Base-by-base conservation (phyloP, 2,329 filamentous ascomycete species). In the Cladorrhinum sp. region DNA sequence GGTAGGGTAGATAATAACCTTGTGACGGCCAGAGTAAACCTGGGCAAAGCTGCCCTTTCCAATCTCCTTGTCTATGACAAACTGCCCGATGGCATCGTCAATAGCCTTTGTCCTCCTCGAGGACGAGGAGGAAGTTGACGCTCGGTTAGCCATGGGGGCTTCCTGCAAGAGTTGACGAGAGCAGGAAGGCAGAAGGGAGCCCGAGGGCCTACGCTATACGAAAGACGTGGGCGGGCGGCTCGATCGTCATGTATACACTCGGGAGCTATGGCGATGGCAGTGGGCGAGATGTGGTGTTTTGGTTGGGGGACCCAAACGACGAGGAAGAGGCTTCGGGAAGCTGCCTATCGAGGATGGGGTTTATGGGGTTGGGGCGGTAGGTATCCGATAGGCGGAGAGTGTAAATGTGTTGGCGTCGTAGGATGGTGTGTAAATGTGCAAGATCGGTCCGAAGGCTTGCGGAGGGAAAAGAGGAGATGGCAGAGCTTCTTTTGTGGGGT, bases 11-110 rank as follows among this genome's bases (percentile, higher is more conserved):
- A 21, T 49, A 63, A 87, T 77, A 79, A 96, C 92, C 78, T 89
- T 89, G 77, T 96, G 91, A 69, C 87, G 86, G 66, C 91, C 92
- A 73, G 90, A 86, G 75, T 95, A 98, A 67, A 99, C 95, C 68
- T 92, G 92, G 67, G 95, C 95, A 80, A 98, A 99, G 79, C 95
- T 98, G 65, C 95, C 95, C 78, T 95, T 95, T 65, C 95, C 95
- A 73, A 98, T 97, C 78, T 97, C 91, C 68, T 90, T 87, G 69
- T 92, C 86, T 71, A 94, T 87, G 70, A 85, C 84, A 76, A 96
- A 97, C 71, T 89, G 86, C 67, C 92, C 91, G 70, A 95, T 74
- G 64, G 71, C 65, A 69, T 74, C 76, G 59, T 78, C 76, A 67
- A 70, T 55, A 30, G 49, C 53, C n/a, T 55, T 57, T 62, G 56